Base-by-base conservation (phyloP, 192 early-diverging fungal genomes). In the Coemansia sp. region DNA sequence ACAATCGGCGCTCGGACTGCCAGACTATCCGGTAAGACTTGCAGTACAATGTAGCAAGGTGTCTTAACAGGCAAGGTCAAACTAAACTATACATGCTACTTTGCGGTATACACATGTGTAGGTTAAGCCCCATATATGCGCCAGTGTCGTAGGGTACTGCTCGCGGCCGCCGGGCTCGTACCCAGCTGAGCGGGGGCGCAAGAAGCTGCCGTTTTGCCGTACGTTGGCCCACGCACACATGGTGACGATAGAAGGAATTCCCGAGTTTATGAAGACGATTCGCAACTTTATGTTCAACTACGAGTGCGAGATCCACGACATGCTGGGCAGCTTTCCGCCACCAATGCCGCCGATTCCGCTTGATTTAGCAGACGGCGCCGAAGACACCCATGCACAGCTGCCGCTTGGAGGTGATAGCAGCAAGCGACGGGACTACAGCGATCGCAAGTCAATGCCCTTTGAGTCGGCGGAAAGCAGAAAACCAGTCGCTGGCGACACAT, bases 271-370 rank as follows among this genome's bases (percentile, higher is more conserved):
- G 57, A 74, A 75, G 59, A 44, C 63, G 3, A 68, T 81, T 11
- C 68, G 78, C 58, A 81, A 81, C 61, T 81, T 81, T 58, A 55
- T 81, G 59, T 81, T 71, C 56, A 81, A 81, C 56, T 81, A 81
- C 59, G 78, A 81, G 44, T 52, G 65, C 51, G 78, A 81, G 65
- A 57, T 81, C 12, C 63, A 59, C 17, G 78, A 81, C 66, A 63
- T 59, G 25, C 63, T 81, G 21, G 69, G 72, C 21, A 75, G 78
- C 68, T 81, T 74, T 50, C 78, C 78, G 46, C 78, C 78, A 20
- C 78, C 78, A 5, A 59, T 59, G 26, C 78, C 78, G 44, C 72
- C 65, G 6, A 71, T 81, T 15, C 72, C 68, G n/a, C 62, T 60
- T 15, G 59, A 68, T 22, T 48, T 57, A 0, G 14, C 20, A 12